Evolutionary conservation across 352 stramenopile species (phyloP), one percentile per base, ranked within the genome.

Genomic region (Phytophthora syringae): DNA sequence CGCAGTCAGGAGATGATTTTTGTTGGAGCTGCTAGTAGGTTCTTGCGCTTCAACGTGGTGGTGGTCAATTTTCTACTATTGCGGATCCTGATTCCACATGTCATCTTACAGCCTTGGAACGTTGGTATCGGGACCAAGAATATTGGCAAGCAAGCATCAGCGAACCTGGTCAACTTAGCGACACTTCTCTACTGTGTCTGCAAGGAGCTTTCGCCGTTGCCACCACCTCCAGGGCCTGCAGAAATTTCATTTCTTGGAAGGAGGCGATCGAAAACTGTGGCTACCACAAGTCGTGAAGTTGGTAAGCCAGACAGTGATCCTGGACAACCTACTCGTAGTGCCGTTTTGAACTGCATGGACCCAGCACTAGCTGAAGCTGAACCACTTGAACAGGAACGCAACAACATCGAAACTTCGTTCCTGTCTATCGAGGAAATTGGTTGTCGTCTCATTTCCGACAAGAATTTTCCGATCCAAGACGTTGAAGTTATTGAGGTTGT

Each of bases 1-100:
- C 21, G 24, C 2, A 34, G 10, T 47, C 28, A 25, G 22, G 22
- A 25, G 3, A 20, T 27, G n/a, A 24, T 34, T 20, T n/a, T 40
- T 1, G 15, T 22, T 18, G 12, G 22, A 42, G 22, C 2, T 5
- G 9, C 27, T 9, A 22, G 47, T 25, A 25, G 25, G 4, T 70
- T 71, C 32, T 64, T 74, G 9, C 75, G 77, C 2, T 86, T 84
- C 55, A 70, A 89, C 54, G 47, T 93, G 3, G 66, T 92, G 15
- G 27, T 88, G 20, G 50, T 88, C 50, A 90, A 89, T 55, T 90
- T 93, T 36, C 25, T 93, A 27, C 59, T 87, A 18, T 51, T 89
- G 2, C 79, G 81, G 2, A 74, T 92, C 15, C 39, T 92, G 52
- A 83, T 92, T 44, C 77, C 82, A 12, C 65, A 86, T 32, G 62